Evolutionary conservation across 306 rosid genomes (phyloP), one percentile per base, ranked within the genome.

Genomic region (Trifolium repens): DNA sequence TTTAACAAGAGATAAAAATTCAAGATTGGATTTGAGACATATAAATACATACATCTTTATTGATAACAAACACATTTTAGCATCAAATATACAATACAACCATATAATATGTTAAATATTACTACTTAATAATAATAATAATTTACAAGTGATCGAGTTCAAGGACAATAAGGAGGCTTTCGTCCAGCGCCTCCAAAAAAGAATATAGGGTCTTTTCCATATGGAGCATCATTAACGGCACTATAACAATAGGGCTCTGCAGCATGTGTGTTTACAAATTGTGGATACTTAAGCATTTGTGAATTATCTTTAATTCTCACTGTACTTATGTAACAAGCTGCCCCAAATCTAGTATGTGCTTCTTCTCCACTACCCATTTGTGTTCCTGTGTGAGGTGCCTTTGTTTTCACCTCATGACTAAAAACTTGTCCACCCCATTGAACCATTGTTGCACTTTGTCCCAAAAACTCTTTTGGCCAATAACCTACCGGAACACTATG

Each of bases 391-490:
- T 89, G 98, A 6, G 96, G 98, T 2, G 2, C 16, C 4, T 42
- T 5, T 30, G 17, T 19, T 72, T 66, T 84, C 3, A 90, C 49
- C 10, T 69, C 42, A 8, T 84, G 1, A 65, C 94, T 90, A 35
- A 49, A 82, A 11, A 93, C 94, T 34, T 89, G 87, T 4, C 96
- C 94, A 1, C 96, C 98, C 96, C 92, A 89, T 75, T 90, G 79
- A 9, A 89, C 92, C n/a, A 79, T 0, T 12, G 9, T 67, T 0
- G 94, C 90, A 42, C 87, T 83, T 5, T 69, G 81, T 4, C n/a
- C 61, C 37, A 93, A 74, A 6, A 93, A 52, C 10, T 40, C 17
- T 0, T 27, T 44, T 0, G 96, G 91, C 86, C 87, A 93, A 67
- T 89, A 93, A 6, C 94, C 98, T 52, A 89, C 15, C 0, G 72